Evolutionary conservation across 1,284 basidiomycete species (phyloP).

Genomic region (Peniophora sp.): DNA sequence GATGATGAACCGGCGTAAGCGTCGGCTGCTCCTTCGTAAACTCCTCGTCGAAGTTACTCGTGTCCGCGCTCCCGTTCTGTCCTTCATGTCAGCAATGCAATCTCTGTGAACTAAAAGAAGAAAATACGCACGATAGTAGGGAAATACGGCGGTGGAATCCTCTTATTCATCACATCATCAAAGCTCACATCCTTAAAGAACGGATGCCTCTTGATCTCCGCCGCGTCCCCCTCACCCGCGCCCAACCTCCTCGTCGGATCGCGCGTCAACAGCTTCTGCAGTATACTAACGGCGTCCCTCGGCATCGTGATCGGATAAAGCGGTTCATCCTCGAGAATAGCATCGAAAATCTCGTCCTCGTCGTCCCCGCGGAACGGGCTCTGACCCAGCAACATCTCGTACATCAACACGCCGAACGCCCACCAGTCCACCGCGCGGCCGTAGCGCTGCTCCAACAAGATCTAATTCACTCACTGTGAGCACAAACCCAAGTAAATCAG

Average conservation of each 20-base stretch:
- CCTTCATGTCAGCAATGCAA: slow-evolving; percentile 2
- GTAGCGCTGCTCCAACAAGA: slow-evolving; percentile 96
- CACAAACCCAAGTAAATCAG: slow-evolving; percentile 1
- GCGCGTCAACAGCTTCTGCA: slow-evolving; percentile 91
- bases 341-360: slow-evolving; percentile 99
- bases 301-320: slow-evolving; percentile 99
- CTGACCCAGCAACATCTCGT: slow-evolving; percentile 98
- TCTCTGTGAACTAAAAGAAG: slow-evolving; percentile 8
- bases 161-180: slow-evolving; percentile 93
- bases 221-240: slow-evolving; percentile 88
- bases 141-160: slow-evolving; percentile 96
- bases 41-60: slow-evolving; percentile 92
- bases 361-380: slow-evolving; percentile 99
- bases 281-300: slow-evolving; percentile 89
- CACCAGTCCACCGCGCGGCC: slow-evolving; percentile 99
- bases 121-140: slow-evolving; percentile 76
- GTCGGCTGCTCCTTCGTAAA: slow-evolving; percentile 97
- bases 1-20: slow-evolving; percentile 94
- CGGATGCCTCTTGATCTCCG: slow-evolving; percentile 95
- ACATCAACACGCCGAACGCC: slow-evolving; percentile 98
- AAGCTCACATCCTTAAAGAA: slow-evolving; percentile 99
- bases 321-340: slow-evolving; percentile 97
- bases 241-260: slow-evolving; percentile 94
- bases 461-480: slow-evolving; percentile 39
- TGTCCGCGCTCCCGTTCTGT: slow-evolving; percentile 75